Conservation (phyloP, 768 basidiomycete species). For the Calocybe gangraenosa region DNA sequence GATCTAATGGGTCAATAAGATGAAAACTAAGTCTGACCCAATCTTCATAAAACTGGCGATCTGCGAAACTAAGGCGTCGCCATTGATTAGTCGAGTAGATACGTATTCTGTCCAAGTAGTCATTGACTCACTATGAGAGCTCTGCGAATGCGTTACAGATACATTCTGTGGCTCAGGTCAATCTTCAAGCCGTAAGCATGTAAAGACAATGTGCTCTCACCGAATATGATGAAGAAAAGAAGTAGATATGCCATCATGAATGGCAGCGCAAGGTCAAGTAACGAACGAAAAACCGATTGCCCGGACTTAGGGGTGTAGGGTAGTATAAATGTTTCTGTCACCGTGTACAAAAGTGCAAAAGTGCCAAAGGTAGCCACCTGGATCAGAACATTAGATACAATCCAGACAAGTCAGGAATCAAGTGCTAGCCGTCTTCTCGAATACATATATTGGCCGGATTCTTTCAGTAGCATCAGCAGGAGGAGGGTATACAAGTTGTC, state of each 20-base stretch:
- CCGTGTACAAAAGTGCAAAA: conserved; percentile 88
- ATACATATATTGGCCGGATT: conserved; percentile 76
- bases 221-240: conserved; percentile 83
- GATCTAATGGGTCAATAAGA: too few species aligned
- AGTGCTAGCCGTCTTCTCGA: conserved; percentile 63
- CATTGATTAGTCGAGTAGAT: not conserved
- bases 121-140: conserved; percentile 67
- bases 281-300: conserved; percentile 68
- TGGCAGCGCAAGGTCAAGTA: conserved; percentile 86
- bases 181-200: too few species aligned
- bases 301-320: conserved; percentile 69
- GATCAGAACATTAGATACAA: conserved; percentile 35
- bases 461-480: conserved; percentile 23
- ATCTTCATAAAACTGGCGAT: conserved; percentile 95
- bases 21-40: conserved; percentile 51
- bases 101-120: not conserved
- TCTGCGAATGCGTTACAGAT: conserved; percentile 97
- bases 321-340: conserved; percentile 91
- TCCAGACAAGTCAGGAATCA: conserved; percentile 16
- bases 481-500: not conserved
- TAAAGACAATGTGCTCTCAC: conserved; percentile 31
- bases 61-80: conserved; percentile 69
- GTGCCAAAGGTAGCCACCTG: conserved; percentile 91
- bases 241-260: conserved; percentile 92
- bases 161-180: conserved; percentile 54